Percentiles rank a stretch among this genome's conserved stretches.
Evolutionary conservation across 495 filamentous ascomycete species (phyloP).

Genomic region (Penicillium crystallinum): DNA sequence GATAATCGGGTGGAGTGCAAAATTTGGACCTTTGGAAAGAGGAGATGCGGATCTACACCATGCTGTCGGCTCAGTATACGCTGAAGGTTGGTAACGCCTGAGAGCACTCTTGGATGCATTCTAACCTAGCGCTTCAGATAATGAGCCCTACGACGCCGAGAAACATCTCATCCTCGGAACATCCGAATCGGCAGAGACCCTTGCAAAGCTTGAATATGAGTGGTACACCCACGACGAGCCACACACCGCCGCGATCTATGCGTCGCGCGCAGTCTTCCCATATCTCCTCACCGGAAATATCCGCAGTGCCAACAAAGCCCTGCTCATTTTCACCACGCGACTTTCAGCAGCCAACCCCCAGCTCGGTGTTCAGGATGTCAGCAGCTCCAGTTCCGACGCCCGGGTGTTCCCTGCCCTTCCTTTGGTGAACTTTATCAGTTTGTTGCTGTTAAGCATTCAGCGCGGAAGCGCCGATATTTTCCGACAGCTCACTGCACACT

Average conservation of each 20-base stretch:
- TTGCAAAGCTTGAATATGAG: slow-evolving; percentile 78
- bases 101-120: background rate
- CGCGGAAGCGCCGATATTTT: slow-evolving; percentile 77
- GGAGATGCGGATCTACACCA: slow-evolving; percentile 96
- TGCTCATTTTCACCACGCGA: slow-evolving; percentile 71
- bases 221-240: slow-evolving; percentile 90
- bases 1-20: slow-evolving; percentile 82
- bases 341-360: slow-evolving; percentile 63
- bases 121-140: slow-evolving; percentile 47
- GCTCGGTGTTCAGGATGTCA: slow-evolving; percentile 75
- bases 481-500: slow-evolving; percentile 75
- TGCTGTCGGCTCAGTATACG: slow-evolving; percentile 80
- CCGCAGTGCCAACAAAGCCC: slow-evolving; percentile 76
- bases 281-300: slow-evolving; percentile 89
- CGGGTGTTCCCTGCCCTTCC: slow-evolving; percentile 81
- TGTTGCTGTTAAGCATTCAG: slow-evolving; percentile 79
- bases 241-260: slow-evolving; percentile 85
- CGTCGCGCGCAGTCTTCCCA: slow-evolving; percentile 82
- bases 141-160: slow-evolving; percentile 88
- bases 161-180: slow-evolving; percentile 85
- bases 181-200: slow-evolving; percentile 74
- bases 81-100: slow-evolving; percentile 52
- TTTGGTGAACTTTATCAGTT: slow-evolving; percentile 83
- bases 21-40: slow-evolving; percentile 78
- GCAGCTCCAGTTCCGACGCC: slow-evolving; percentile 65